Base-by-base conservation (phyloP, 208 protist genomes). In the Crithidia mellificae region DNA sequence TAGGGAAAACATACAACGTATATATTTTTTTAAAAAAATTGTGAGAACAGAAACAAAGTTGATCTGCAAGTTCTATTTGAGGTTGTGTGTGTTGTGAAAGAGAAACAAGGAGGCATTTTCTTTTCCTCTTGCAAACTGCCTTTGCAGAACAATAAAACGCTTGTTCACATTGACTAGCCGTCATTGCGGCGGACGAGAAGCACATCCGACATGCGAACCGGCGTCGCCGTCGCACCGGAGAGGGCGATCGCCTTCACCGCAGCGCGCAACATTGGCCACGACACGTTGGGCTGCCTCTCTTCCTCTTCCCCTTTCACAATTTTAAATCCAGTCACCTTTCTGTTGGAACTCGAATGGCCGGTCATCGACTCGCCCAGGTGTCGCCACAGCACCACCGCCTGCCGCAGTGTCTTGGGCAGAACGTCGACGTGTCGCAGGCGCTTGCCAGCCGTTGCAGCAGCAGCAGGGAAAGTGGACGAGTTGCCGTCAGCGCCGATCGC, bases 321-420 rank as follows among this genome's bases (percentile, higher is more conserved):
- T 22, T 22, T 2, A 29, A 5, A 27, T 27, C 34, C 34, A 38
- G n/a, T n/a, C n/a, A n/a, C n/a, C n/a, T n/a, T n/a, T n/a, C n/a
- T n/a, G n/a, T n/a, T n/a, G n/a, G n/a, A n/a, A n/a, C n/a, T n/a
- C n/a, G n/a, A n/a, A n/a, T n/a, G n/a, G n/a, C n/a, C n/a, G n/a
- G n/a, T n/a, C n/a, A n/a, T n/a, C n/a, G 9, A 0, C 46, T 22
- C 19, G 46, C 51, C 57, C 15, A 81, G 61, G 54, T 81, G 68
- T n/a, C 72, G 75, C 56, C 72, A 74, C 27, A 81, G 65, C 8
- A 68, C 52, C 9, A 81, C 65, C 6, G 75, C 75, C 44, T 81
- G 75, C 29, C 72, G 75, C 38, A 81, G 53, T 7, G 72, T 57
- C 49, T 74, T 76, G 30, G 68, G 75, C 30, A 81, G 59, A 34